Base-by-base conservation (phyloP, 306 rosid genomes). In the Alnus rubra region DNA sequence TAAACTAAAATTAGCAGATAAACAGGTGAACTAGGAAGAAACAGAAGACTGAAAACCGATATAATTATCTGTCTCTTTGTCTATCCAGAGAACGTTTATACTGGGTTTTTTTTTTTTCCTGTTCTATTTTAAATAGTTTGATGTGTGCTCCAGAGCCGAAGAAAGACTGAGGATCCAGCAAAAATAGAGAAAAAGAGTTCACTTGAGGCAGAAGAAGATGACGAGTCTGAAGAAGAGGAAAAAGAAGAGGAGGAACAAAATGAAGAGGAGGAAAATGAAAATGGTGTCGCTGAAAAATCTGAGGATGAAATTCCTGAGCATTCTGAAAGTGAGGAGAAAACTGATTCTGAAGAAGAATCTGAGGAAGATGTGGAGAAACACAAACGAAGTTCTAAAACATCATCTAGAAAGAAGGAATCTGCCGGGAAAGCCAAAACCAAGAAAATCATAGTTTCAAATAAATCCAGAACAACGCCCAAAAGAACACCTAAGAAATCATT, bases 301-400 rank as follows among this genome's bases (percentile, higher is more conserved):
- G 97, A 95, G 68, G 98, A 93, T 65, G 96, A 91, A 76, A 79
- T 53, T 42, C 85, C 82, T 11, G 92, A 90, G 84, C 84, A 81
- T 78, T 89, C 91, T 71, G 93, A 78, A 79, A 91, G 97, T 81
- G 97, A 89, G 78, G 89, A 87, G 39, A 85, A 82, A 79, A 84
- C 44, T 82, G 96, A 90, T 44, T 87, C 93, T 80, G 96, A 80
- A 68, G 91, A 86, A 77, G 99, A 93, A 80, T 91, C 94, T 81
- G 89, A 86, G 79, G 85, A 81, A 16, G 92, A 89, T 81, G 76
- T 54, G 56, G 81, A 81, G 73, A 84, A 74, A 70, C 80, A 49
- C 68, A 90, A 77, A 58, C 70, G 81, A 77, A 72, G 76, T 76
- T 71, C 85, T 31, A 93, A 87, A 86, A 28, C 74, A 73, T 81